Evolutionary conservation across 768 basidiomycete species (phyloP), one percentile per base, ranked within the genome.

Genomic region (Tubosaeta sp.): DNA sequence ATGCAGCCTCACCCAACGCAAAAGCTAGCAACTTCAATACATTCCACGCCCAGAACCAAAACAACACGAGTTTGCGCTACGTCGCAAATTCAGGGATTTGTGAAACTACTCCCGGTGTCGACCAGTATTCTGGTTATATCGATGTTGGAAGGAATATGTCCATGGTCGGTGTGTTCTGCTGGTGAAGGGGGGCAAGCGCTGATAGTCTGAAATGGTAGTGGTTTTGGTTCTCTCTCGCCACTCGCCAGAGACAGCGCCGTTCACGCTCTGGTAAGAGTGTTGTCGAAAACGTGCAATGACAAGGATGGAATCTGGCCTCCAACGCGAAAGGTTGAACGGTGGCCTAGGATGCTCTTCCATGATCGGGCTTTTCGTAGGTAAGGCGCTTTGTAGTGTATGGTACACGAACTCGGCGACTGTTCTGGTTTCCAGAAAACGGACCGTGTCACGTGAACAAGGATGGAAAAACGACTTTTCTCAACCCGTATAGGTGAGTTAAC

Each of bases 151-250:
- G 58, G 12, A 77, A 81, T 46, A 82, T 80, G 76, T 81, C 80
- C 0, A 79, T 81, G 77, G 81, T 82, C 41, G 51, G 70, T 55
- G 16, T 29, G 24, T 24, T 24, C 6, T 24, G 12, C 11, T 9
- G 1, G 13, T 14, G 2, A 39, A 16, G 3, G 29, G 21, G 18
- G n/a, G 32, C n/a, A 13, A 13, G 8, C 30, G 14, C 40, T 64
- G 4, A 64, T 35, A 22, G 18, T 19, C 40, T 10, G 16, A 11
- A 27, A 34, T 45, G 38, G 13, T 47, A 84, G 83, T 86, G 81
- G 82, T 86, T 86, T 59, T 86, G 84, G 82, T 86, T 85, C 65
- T 87, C 86, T 47, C 84, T 3, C 74, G 85, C 13, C 66, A 78
- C 27, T 68, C 73, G 3, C 81, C 83, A 0, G 78, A 82, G 44